A percentile compares a stretch with the other conserved stretches of the same genome.
These are phyloP conservation scores for Coemansia sp. DNA, from an alignment of 192 early-diverging fungal species.

Conservation along the genomic window DNA sequence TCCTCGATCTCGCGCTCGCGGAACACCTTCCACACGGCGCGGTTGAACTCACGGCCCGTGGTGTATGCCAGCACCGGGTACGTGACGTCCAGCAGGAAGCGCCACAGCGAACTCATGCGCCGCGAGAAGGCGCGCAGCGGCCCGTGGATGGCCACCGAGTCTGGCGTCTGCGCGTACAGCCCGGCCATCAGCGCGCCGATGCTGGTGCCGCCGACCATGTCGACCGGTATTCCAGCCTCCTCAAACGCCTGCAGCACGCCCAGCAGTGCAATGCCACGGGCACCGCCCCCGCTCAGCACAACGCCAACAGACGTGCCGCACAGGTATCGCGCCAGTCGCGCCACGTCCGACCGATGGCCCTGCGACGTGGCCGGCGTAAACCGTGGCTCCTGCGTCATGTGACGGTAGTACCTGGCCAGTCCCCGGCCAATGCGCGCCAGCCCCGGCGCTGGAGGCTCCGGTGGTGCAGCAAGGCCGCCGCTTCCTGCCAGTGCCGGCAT, in stretches of 20 bases:
- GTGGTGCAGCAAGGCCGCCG: neutral
- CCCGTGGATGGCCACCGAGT: constrained; percentile 85
- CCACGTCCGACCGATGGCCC: constrained; percentile 59
- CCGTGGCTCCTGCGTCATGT: constrained; percentile 32
- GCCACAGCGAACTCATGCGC: constrained; percentile 79
- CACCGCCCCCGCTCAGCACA: constrained; percentile 95
- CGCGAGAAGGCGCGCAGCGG: constrained; percentile 80
- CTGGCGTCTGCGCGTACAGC: constrained; percentile 84
- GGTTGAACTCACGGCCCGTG: constrained; percentile 94
- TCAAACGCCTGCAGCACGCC: constrained; percentile 92
- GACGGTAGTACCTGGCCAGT: constrained; percentile 65
- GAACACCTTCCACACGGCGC: constrained; percentile 94
- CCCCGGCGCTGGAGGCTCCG: constrained; percentile 9
- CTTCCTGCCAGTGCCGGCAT: constrained; percentile 53
- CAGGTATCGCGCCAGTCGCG: constrained; percentile 85
- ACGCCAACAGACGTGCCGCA: constrained; percentile 89
- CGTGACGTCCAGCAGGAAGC: constrained; percentile 88
- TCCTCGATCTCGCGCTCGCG: constrained; percentile 93
- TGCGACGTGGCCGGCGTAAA: constrained; percentile 41
- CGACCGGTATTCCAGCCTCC: constrained; percentile 96
- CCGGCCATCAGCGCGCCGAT: constrained; percentile 97
- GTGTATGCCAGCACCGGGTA: constrained; percentile 92
- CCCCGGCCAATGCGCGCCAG: constrained; percentile 64
- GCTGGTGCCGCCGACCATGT: constrained; percentile 97
- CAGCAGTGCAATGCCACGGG: constrained; percentile 89